Base-by-base conservation (phyloP, 495 filamentous ascomycete genomes). In the Penicillium mononematosum region DNA sequence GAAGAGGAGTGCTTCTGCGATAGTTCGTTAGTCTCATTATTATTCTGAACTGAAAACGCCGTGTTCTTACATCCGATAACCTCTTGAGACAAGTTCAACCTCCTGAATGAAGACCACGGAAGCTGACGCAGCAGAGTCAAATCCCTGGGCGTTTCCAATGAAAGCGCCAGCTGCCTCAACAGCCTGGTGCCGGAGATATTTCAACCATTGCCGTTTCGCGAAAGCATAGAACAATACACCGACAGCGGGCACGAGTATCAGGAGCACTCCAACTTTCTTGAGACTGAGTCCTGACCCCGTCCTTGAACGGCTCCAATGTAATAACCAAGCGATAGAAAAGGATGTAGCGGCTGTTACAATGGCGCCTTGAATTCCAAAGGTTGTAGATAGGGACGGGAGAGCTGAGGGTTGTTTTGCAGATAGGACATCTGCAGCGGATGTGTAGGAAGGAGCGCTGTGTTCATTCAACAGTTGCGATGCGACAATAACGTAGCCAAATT, bases 401-500 rank as follows among this genome's bases (percentile, higher is more conserved):
- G 73, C 72, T 22, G 69, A 45, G 8, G 68, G 61, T 27, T 65
- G 70, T 9, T 70, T 66, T 54, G 66, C 66, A 16, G 76, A 69
- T 8, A 69, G 55, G 16, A 77, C 71, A 51, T 76, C 71, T 31
- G 72, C 61, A 22, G 78, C 71, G n/a, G 75, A 74, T 11, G 73
- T 73, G 59, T 78, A 78, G 39, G 71, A 75, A 22, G 75, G 74
- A 22, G 77, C 76, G 50, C 74, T 79, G 63, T 81, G 84, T 50
- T 90, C 87, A 61, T 81, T 89, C 50, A 98, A 76, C 20, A 98
- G 81, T 66, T 96, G 94, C 39, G 94, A 98, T 27, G 93, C 92
- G 49, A 98, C 87, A 58, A 98, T 93, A 32, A 92, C 88, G 68
- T 98, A 98, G 24, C 94, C 88, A 54, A 98, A 97, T 63, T 93